Percentiles rank a stretch among this genome's conserved stretches.
Conservation (phyloP, 495 filamentous ascomycete genomes). For the Mycothermus thermophilus region DNA sequence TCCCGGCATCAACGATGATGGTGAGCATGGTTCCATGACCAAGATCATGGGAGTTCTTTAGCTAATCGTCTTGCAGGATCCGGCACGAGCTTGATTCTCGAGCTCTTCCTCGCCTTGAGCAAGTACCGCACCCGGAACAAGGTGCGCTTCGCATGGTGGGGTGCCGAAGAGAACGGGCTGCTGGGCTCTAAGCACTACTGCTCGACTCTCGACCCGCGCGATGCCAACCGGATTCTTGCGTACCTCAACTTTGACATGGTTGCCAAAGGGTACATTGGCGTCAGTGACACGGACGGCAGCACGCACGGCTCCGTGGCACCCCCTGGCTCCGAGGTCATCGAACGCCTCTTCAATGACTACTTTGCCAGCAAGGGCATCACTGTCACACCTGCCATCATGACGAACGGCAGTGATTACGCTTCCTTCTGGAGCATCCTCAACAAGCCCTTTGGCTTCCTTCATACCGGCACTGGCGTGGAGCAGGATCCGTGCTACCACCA, state of each 20-base stretch:
- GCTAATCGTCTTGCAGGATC: constrained; percentile 22
- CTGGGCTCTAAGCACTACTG: constrained; percentile 30
- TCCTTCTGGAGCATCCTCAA: constrained; percentile 32
- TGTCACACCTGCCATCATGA: constrained; percentile 23
- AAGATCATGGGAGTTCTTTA: neutral
- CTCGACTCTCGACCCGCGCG: constrained; percentile 17
- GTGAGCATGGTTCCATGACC: neutral
- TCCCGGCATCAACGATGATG: constrained; percentile 22
- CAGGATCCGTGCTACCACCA: constrained; percentile 35
- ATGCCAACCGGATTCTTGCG: constrained; percentile 24
- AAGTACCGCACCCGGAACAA: constrained; percentile 25
- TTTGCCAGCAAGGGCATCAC: constrained; percentile 18
- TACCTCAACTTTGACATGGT: constrained; percentile 39
- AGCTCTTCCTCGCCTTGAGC: constrained; percentile 18
- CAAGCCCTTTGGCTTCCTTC: constrained; percentile 31
- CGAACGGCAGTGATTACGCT: constrained; percentile 31
- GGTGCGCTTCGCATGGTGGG: constrained; percentile 35
- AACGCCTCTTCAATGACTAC: constrained; percentile 23
- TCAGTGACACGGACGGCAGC: constrained; percentile 28
- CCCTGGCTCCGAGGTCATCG: constrained; percentile 25
- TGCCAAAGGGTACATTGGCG: constrained; percentile 24
- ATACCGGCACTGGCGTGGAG: constrained; percentile 26
- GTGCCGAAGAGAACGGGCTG: constrained; percentile 30
- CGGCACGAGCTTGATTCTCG: constrained; percentile 27
- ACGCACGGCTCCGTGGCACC: constrained; percentile 20